Evolutionary conservation across 768 basidiomycete genomes (phyloP), one percentile per base, ranked within the genome.

Genomic region (Suillus americanus): DNA sequence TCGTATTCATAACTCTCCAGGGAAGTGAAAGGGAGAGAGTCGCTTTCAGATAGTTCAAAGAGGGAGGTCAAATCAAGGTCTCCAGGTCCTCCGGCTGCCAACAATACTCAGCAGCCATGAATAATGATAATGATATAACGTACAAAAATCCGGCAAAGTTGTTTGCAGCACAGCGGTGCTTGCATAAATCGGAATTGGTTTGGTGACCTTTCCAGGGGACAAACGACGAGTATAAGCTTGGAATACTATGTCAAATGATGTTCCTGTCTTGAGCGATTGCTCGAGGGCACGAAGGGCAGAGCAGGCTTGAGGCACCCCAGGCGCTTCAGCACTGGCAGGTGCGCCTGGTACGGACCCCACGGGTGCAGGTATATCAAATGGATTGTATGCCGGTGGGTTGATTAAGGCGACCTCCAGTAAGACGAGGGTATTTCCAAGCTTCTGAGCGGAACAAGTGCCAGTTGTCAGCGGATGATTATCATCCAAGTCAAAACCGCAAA

Each of bases 231-330:
- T 43, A n/a, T 53, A 63, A n/a, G 18, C 30, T 25, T 54, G 50
- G n/a, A 63, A 65, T 54, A 54, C 54, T 16, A 51, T 37, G 50
- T 65, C 51, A 35, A 65, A 65, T 23, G 48, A 65, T 41, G 54
- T 51, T 16, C 64, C 64, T 4, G 33, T 63, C 33, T 25, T 53
- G n/a, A 65, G 60, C 12, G 64, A 63, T n/a, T 45, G 23, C 20
- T 62, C 61, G 40, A 65, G 61, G 30, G 41, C 35, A 30, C 40
- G 40, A 33, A 63, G 45, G 20, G 35, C 64, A 51, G 62, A 28
- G 33, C 16, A 30, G 23, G 35, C 50, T 13, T 57, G 45, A 23
- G 35, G 7, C 23, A 41, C 20, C 5, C 16, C 16, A 5, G 56
- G 13, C 18, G 18, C 18, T 53, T 30, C 51, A 33, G 28, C 18